Evolutionary conservation across 306 rosid genomes (phyloP).

Genomic region (Rosa chinensis): DNA sequence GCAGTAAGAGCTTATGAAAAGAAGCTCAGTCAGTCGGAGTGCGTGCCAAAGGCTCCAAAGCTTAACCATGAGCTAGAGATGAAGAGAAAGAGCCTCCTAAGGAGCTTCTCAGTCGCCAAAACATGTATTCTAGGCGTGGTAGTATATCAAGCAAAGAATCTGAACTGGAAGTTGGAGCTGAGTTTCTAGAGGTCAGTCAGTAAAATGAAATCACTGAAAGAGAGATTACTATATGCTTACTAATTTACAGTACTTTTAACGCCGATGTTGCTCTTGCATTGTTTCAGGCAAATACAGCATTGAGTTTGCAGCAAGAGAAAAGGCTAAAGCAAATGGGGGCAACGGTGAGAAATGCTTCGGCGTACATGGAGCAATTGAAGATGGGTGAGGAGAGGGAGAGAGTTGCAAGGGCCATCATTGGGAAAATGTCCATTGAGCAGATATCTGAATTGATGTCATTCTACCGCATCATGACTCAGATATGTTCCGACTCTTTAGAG

Average conservation of each 20-base stretch:
- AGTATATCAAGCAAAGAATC: not conserved
- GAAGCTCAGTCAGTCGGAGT: slow-evolving; percentile 27
- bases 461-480: not conserved
- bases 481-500: slow-evolving; percentile 1
- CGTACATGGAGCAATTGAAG: slow-evolving; percentile 4
- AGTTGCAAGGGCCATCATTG: slow-evolving; percentile 4
- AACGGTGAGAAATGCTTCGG: slow-evolving; percentile 17
- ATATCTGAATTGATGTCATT: slow-evolving; percentile 12
- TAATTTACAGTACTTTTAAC: not conserved
- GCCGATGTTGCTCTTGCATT: not conserved
- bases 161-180: slow-evolving; percentile 13
- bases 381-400: slow-evolving; percentile 11
- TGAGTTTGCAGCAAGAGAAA: slow-evolving; percentile 10
- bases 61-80: slow-evolving; percentile 25
- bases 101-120: slow-evolving; percentile 11
- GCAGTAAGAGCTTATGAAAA: slow-evolving; percentile 41
- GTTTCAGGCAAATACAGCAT: slow-evolving; percentile 6
- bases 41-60: slow-evolving; percentile 30
- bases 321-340: slow-evolving; percentile 24
- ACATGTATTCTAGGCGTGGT: slow-evolving; percentile 5
- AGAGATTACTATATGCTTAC: not conserved
- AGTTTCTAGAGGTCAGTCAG: slow-evolving; percentile 15
- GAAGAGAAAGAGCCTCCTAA: slow-evolving; percentile 27
- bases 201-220: not conserved
- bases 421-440: slow-evolving; percentile 19